These are phyloP conservation scores for Maudiozyma barnettii DNA, from an alignment of 805 yeast species.

Conservation along the genomic window DNA sequence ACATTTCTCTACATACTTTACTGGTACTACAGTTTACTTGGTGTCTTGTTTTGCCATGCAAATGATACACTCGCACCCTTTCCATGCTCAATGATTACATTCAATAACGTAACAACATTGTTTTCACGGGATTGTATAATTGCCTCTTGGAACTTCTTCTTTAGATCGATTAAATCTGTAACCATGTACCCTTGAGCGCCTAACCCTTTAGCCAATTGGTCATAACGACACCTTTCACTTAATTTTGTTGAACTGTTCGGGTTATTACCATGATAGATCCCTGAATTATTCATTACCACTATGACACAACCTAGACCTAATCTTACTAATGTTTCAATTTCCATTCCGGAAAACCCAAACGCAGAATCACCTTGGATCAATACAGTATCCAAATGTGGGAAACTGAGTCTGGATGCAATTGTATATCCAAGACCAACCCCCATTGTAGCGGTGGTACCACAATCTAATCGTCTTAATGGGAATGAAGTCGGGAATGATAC, in stretches of 20 bases:
- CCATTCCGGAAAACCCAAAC: conserved; percentile 66
- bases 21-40: neutral
- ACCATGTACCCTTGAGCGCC: conserved; percentile 50
- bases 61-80: conserved; percentile 45
- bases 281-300: conserved; percentile 64
- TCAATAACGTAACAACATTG: conserved; percentile 39
- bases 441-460: conserved; percentile 74
- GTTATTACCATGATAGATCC: conserved; percentile 54
- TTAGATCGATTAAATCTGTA: conserved; percentile 34
- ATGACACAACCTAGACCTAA: conserved; percentile 44
- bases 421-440: conserved; percentile 68
- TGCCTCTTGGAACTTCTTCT: conserved; percentile 29
- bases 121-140: conserved; percentile 21
- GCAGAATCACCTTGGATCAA: conserved; percentile 72
- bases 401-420: conserved; percentile 45
- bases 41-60: conserved; percentile 54
- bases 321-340: conserved; percentile 60
- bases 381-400: conserved; percentile 38
- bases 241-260: conserved; percentile 42
- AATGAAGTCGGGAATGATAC: conserved; percentile 44
- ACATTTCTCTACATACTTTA: neutral
- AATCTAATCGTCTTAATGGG: conserved; percentile 53
- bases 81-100: conserved; percentile 55
- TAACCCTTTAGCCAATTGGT: conserved; percentile 42
- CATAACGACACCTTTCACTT: conserved; percentile 47